Base-by-base conservation (phyloP, 2,329 filamentous ascomycete genomes). In the Orbilia blumenaviensis region DNA sequence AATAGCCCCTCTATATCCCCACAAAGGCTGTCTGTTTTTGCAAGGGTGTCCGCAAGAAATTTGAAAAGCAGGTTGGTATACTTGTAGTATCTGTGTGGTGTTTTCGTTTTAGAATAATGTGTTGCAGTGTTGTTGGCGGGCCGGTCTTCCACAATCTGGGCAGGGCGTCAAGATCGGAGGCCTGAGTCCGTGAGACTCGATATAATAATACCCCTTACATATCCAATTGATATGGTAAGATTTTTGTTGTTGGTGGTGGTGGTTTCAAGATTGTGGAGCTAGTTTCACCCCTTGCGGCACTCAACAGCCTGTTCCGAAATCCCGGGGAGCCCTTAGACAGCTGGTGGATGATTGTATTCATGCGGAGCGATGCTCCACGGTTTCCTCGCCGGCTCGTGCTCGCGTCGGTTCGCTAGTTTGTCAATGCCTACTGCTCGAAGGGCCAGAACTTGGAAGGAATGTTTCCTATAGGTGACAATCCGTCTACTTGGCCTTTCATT, bases 271-370 rank as follows among this genome's bases (percentile, higher is more conserved):
- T 32, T 7, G 29, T 41, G 60, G 42, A 32, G 42, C 48, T 66
- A 38, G 64, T 32, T 44, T 34, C 52, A 56, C 52, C 12, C 61
- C 44, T 18, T 25, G 44, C 61, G 61, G 42, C 41, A 60, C n/a
- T 68, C 64, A 54, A 69, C 56, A 63, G 44, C 38, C 60, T 41
- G n/a, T 75, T 68, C 71, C 71, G 71, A 75, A 67, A 60, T 75
- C 62, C 56, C 71, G 56, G 62, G 69, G 60, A 34, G 54, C 36
- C 63, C 62, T 52, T 67, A 34, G 29, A 46, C 3, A 12, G 21
- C 27, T 27, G 34, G 32, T 21, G 25, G n/a, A n/a, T n/a, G n/a
- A n/a, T n/a, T n/a, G n/a, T n/a, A n/a, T n/a, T n/a, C n/a, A n/a
- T n/a, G n/a, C n/a, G n/a, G n/a, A n/a, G n/a, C n/a, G n/a, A n/a